Evolutionary conservation across 2,329 filamentous ascomycete genomes (phyloP), one percentile per base, ranked within the genome.

Genomic region (Aspergillus proliferans): DNA sequence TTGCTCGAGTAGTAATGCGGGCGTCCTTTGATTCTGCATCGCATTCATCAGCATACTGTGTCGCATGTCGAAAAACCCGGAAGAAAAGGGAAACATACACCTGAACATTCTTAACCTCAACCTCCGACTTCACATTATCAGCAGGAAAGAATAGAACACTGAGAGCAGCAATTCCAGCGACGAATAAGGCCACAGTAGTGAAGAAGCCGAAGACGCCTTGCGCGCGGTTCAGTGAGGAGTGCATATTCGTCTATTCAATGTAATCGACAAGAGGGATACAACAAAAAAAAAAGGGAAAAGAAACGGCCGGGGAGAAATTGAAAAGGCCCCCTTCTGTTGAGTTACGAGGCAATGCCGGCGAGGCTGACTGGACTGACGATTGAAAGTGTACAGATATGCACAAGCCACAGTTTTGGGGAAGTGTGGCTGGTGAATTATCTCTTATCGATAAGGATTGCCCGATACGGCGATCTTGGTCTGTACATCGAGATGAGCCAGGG

Each of bases 201-300:
- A 97, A 96, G 82, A 95, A 96, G 71, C 93, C 90, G 69, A 98
- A 98, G 69, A 90, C 85, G 74, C 89, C 92, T 72, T 98, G 93
- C 58, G 86, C 71, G 59, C 93, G 88, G 54, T 87, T 89, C 44
- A 95, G 73, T 43, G 86, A 82, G 65, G 88, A 94, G 73, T 96
- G 86, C 93, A 98, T 97, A 52, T 52, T 78, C 74, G 65, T 40
- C 9, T 45, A 10, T 24, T 7, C 5, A 15, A 19, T n/a, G n/a
- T 43, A 22, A 30, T 22, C 26, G 12, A n/a, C 8, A 28, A 10
- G n/a, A 26, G 7, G n/a, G 6, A 26, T 7, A 42, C 12, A 26
- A 19, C 7, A 30, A 8, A 6, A 10, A 14, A n/a, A 3, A 3
- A 19, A 30, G 14, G 6, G 10, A 43, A 28, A 28, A 28, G 10